phyloP scores from a whole-genome alignment of 1,284 basidiomycete species.

The Rhodotorula glutinis region DNA sequence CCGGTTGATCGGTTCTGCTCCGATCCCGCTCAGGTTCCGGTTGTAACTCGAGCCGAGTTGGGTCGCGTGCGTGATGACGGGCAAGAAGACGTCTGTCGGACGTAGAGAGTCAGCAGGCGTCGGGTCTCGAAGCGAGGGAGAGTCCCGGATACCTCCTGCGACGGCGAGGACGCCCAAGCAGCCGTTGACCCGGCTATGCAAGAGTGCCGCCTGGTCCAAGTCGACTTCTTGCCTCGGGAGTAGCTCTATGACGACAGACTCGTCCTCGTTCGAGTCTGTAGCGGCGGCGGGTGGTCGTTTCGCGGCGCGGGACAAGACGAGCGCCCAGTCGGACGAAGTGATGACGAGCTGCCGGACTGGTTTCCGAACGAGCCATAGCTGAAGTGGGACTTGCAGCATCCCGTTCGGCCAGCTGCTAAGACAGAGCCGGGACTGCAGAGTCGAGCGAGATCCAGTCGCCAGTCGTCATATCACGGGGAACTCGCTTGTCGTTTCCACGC shows the following conservation, averaged over 20 bases:
- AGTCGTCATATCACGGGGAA: too few relatives aligned
- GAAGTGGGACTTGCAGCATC: constrained; percentile 8
- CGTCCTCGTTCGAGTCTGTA: background rate
- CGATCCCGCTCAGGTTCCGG: constrained; percentile 20
- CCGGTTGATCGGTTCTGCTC: constrained; percentile 48
- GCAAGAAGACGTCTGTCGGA: constrained; percentile 72
- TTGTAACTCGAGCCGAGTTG: constrained; percentile 58
- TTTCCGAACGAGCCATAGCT: constrained; percentile 26
- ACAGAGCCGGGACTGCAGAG: too few relatives aligned
- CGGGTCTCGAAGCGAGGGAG: background rate
- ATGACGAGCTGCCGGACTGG: constrained; percentile 18
- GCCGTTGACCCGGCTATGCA: constrained; percentile 60
- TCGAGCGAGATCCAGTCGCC: too few relatives aligned
- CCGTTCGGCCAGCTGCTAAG: too few relatives aligned
- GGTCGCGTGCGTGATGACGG: constrained; percentile 68
- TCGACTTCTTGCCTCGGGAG: constrained; percentile 69
- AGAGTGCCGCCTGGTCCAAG: constrained; percentile 57
- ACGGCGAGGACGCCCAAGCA: constrained; percentile 61
- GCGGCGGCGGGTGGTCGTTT: background rate
- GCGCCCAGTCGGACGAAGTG: constrained; percentile 16
- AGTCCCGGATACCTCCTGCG: constrained; percentile 48
- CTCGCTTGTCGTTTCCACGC: background rate
- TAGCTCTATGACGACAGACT: constrained; percentile 68
- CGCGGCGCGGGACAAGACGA: constrained; percentile 22
- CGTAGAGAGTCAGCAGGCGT: background rate